Conservation (phyloP, 192 early-diverging fungal genomes). For the Mortierella antarctica region DNA sequence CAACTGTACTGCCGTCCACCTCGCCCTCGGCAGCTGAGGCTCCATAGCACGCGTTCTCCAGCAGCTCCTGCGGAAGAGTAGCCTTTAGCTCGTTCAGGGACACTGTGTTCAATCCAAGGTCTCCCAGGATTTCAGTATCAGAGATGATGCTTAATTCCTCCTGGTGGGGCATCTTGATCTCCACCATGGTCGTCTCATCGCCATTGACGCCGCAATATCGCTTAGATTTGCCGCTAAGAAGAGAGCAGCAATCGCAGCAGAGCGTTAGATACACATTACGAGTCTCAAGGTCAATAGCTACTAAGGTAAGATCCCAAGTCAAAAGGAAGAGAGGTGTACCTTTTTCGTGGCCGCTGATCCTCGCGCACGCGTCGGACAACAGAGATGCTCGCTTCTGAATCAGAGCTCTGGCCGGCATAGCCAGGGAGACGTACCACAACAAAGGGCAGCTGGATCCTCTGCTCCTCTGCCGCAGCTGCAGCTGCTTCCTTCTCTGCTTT, state of each 20-base stretch:
- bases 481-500: conserved; percentile 18
- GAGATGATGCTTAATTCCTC: conserved; percentile 44
- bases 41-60: conserved; percentile 11
- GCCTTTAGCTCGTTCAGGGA: conserved; percentile 6
- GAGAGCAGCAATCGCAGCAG: background rate
- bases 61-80: conserved; percentile 13
- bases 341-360: conserved; percentile 20
- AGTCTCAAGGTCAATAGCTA: too few relatives aligned
- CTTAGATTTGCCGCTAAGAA: conserved; percentile 9
- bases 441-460: conserved; percentile 36
- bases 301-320: too few relatives aligned
- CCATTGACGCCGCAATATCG: background rate
- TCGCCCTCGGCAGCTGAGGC: background rate
- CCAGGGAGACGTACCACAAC: conserved; percentile 22
- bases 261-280: too few relatives aligned
- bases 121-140: conserved; percentile 35
- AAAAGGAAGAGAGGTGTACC: conserved; percentile 7
- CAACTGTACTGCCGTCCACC: background rate
- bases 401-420: conserved; percentile 44
- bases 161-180: conserved; percentile 34
- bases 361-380: conserved; percentile 37
- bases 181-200: conserved; percentile 38
- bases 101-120: conserved; percentile 22
- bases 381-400: conserved; percentile 43
- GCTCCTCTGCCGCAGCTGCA: background rate